Evolutionary conservation across 202 grass and related monocot species (phyloP), one percentile per base, ranked within the genome.

Genomic region (Carex arenaria): DNA sequence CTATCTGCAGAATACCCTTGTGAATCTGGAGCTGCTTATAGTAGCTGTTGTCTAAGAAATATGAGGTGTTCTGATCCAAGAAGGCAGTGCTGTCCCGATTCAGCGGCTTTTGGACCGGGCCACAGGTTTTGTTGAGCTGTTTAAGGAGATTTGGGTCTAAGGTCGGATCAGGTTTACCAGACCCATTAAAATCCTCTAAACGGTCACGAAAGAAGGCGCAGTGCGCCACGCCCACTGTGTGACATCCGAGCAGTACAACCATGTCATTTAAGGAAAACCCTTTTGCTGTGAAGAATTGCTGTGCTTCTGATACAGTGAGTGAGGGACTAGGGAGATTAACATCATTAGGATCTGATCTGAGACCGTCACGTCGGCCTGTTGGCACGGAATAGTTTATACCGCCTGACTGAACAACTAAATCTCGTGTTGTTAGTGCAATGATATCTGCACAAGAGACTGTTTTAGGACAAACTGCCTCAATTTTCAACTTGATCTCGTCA

Each of bases 361-460:
- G 64, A 10, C 83, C 85, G 42, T 92, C 90, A 1, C 72, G 90
- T 5, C 88, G 40, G 2, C 90, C 90, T 0, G 89, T 85, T 22
- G 85, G 30, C 63, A 92, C 67, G 32, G 20, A 78, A 80, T 92
- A 92, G 17, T 47, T 32, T 28, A 18, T 32, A 3, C 90, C 90
- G 57, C 90, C 90, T 66, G 88, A 83, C 18, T 85, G 82, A n/a
- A 9, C 49, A 11, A 92, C 85, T 9, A 87, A 40, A 55, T 89
- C 90, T 0, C 90, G 57, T 30, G 85, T 84, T 45, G 81, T 81
- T 51, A 92, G 85, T 13, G 67, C 85, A 0, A 92, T 81, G 18
- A 84, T 38, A 74, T 92, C 90, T 20, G 90, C 90, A 62, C 90
- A 92, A 34, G 90, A 92, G 28, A 92, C 87, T 1, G 14, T 82